phyloP scores from a whole-genome alignment of 2,329 filamentous ascomycete genomes.

The Penicillium sp. region DNA sequence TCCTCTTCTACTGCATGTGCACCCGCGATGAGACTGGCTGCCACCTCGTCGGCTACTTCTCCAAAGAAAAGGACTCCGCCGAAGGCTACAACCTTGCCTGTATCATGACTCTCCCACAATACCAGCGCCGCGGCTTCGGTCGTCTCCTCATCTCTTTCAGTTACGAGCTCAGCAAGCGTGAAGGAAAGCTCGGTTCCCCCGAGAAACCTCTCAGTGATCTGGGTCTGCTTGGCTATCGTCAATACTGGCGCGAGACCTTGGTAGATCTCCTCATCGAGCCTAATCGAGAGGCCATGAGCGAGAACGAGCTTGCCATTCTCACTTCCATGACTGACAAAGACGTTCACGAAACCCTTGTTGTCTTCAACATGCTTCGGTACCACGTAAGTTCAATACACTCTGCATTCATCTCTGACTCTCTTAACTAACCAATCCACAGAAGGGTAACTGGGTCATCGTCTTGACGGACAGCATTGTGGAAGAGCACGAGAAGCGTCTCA shows the following conservation, averaged over 20 bases:
- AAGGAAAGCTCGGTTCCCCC: conserved; percentile 91
- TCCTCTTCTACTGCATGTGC: conserved; percentile 95
- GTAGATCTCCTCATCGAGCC: conserved; percentile 79
- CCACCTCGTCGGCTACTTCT: conserved; percentile 98
- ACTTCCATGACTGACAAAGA: conserved; percentile 97
- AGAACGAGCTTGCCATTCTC: conserved; percentile 76
- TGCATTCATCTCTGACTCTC: background rate
- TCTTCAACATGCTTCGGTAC: conserved; percentile 92
- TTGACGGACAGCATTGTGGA: conserved; percentile 79
- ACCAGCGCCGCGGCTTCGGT: conserved; percentile 92
- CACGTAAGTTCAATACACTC: conserved; percentile 55
- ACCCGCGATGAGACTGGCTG: conserved; percentile 90
- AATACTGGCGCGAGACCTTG: conserved; percentile 97
- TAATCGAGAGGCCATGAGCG: conserved; percentile 68
- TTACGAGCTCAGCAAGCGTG: conserved; percentile 93
- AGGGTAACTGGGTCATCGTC: conserved; percentile 95
- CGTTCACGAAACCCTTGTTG: conserved; percentile 91
- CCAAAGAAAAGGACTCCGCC: conserved; percentile 95
- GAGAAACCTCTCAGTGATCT: conserved; percentile 96
- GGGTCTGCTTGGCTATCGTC: conserved; percentile 88
- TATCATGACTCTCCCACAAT: conserved; percentile 94
- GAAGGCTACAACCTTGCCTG: conserved; percentile 98
- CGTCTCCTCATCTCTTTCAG: conserved; percentile 94
- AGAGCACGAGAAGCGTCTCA: conserved; percentile 68
- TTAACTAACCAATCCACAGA: conserved; percentile 44